phyloP scores from a whole-genome alignment of 2,329 filamentous ascomycete genomes.

The Fusarium sp. region DNA sequence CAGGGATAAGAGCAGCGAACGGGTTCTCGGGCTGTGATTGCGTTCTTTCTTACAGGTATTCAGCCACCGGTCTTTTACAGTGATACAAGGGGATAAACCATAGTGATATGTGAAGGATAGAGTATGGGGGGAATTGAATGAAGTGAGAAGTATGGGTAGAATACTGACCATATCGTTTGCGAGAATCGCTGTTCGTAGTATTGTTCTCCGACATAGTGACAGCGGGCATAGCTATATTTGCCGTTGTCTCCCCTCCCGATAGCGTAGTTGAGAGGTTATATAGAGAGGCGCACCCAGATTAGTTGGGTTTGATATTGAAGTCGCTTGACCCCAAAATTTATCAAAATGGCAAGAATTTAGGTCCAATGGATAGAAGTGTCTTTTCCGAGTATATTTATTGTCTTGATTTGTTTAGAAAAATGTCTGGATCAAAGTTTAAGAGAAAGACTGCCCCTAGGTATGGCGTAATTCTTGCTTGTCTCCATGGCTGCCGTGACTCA shows the following conservation, averaged over 20 bases:
- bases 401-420: conserved; percentile 31
- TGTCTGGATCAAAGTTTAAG: conserved; percentile 37
- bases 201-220: conserved; percentile 45
- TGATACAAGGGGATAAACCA: not conserved
- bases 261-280: conserved; percentile 20
- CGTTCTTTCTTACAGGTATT: conserved; percentile 75
- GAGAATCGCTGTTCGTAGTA: conserved; percentile 33
- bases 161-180: conserved; percentile 51
- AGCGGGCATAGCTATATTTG: conserved; percentile 28
- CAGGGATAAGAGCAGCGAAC: conserved; percentile 85
- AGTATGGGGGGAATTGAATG: not conserved
- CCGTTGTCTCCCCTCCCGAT: conserved; percentile 8
- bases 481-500: conserved; percentile 41
- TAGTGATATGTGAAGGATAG: not conserved
- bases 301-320: conserved; percentile 25
- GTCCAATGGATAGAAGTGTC: conserved; percentile 22
- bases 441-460: conserved; percentile 42
- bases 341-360: conserved; percentile 29
- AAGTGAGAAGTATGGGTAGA: not conserved
- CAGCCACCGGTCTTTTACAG: conserved; percentile 63
- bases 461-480: conserved; percentile 48
- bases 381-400: conserved; percentile 25
- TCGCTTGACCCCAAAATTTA: conserved; percentile 12
- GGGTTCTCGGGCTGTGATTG: conserved; percentile 88
- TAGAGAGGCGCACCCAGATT: conserved; percentile 17